Evolutionary conservation across 306 rosid genomes (phyloP).

Genomic region (Alnus rubra): DNA sequence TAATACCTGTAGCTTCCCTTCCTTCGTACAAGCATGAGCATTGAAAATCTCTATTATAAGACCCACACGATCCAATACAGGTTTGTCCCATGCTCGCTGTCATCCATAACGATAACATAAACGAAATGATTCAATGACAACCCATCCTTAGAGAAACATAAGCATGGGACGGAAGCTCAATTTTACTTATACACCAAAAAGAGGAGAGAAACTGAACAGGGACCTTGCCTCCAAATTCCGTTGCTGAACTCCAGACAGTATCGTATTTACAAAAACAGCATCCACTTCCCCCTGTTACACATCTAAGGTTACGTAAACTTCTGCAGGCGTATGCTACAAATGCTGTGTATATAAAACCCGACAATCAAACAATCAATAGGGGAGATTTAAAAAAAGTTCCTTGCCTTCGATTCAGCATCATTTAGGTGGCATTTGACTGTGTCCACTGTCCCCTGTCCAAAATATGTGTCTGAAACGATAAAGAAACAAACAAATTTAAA

Average conservation of each 20-base stretch:
- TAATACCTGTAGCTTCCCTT: slow-evolving; percentile 81
- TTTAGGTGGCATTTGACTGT: slow-evolving; percentile 61
- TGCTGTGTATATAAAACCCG: neutral
- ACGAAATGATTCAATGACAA: neutral
- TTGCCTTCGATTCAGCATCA: slow-evolving; percentile 61
- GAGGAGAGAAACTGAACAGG: slow-evolving; percentile 1
- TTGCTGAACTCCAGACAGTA: slow-evolving; percentile 77
- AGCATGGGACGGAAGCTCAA: slow-evolving; percentile 23
- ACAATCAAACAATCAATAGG: slow-evolving; percentile 13
- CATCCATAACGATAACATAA: slow-evolving; percentile 3
- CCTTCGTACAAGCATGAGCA: slow-evolving; percentile 87
- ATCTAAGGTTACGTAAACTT: slow-evolving; percentile 6
- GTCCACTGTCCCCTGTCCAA: slow-evolving; percentile 81
- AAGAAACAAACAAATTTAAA: slow-evolving; percentile 2
- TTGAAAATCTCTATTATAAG: slow-evolving; percentile 96
- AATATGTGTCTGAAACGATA: slow-evolving; percentile 60
- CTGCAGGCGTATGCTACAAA: slow-evolving; percentile 3
- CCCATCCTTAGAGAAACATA: neutral
- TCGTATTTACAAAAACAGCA: slow-evolving; percentile 81
- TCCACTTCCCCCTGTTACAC: slow-evolving; percentile 69
- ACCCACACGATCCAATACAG: slow-evolving; percentile 86
- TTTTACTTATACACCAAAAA: slow-evolving; percentile 10
- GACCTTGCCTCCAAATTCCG: slow-evolving; percentile 83
- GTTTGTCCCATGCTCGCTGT: slow-evolving; percentile 69
- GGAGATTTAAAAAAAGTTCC: slow-evolving; percentile 4